Evolutionary conservation across 148 eudicot species (phyloP).

Genomic region (Diospyros kaki): DNA sequence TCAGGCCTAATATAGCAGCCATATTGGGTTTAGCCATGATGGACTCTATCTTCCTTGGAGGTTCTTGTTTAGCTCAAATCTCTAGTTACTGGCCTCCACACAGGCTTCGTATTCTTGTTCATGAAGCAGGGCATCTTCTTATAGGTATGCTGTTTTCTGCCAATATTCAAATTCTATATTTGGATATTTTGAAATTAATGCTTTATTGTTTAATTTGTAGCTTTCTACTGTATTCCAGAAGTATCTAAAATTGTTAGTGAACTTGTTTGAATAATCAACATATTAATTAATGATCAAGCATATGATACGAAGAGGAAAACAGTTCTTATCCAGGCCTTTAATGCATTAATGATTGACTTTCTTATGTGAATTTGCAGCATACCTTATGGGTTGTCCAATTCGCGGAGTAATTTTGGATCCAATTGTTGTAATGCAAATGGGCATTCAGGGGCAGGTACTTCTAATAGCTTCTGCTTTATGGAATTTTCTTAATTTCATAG

Average conservation of each 20-base stretch:
- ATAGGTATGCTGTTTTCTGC: conserved; percentile 40
- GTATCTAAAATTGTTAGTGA: background rate
- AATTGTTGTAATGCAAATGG: conserved; percentile 92
- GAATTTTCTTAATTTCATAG: background rate
- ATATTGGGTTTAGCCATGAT: conserved; percentile 61
- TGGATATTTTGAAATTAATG: background rate
- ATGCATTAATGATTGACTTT: conserved; percentile 4
- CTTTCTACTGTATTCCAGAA: background rate
- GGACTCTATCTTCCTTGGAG: conserved; percentile 85
- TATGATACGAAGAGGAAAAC: background rate
- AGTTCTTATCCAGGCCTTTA: background rate
- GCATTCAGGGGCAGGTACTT: conserved; percentile 95
- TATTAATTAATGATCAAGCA: background rate
- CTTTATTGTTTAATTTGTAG: background rate
- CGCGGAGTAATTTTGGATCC: conserved; percentile 96
- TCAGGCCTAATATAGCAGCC: conserved; percentile 78
- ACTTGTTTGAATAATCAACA: background rate
- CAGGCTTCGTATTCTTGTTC: conserved; percentile 89
- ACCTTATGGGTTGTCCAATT: conserved; percentile 98
- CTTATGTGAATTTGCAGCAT: conserved; percentile 54
- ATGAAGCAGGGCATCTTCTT: conserved; percentile 98
- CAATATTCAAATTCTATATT: background rate
- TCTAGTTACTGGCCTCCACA: conserved; percentile 97
- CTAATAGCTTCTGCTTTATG: background rate
- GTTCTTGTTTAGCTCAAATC: conserved; percentile 81